Evolutionary conservation across 208 protist species (phyloP).

Genomic region (Acanthamoeba lenticulata): DNA sequence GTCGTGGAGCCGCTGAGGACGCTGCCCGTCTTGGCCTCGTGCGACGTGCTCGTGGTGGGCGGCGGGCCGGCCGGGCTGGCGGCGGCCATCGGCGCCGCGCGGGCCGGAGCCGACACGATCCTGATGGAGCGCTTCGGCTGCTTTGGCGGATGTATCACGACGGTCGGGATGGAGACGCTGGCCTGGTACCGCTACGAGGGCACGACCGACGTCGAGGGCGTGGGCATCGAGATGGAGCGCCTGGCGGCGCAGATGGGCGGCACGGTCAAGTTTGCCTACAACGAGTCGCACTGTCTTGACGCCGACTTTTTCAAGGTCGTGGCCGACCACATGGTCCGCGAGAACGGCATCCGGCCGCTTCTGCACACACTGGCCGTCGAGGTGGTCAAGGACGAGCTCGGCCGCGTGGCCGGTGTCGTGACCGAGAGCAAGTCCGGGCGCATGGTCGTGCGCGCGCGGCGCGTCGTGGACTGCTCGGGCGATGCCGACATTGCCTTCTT

Average conservation of each 20-base stretch:
- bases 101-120: constrained; percentile 22
- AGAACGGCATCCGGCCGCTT: constrained; percentile 11
- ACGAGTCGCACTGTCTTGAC: constrained; percentile 26
- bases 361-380: constrained; percentile 27
- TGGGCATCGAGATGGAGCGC: constrained; percentile 55
- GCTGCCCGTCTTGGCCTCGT: not conserved
- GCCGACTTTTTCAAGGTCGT: constrained; percentile 55
- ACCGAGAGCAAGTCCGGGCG: constrained; percentile 36
- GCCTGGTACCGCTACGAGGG: constrained; percentile 43
- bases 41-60: constrained; percentile 34
- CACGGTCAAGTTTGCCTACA: constrained; percentile 54
- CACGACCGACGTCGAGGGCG: constrained; percentile 45
- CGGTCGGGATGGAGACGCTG: constrained; percentile 37
- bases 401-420: not conserved
- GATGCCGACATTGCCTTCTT: constrained; percentile 2
- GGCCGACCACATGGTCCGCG: constrained; percentile 4
- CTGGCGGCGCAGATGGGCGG: constrained; percentile 40
- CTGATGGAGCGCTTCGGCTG: constrained; percentile 34
- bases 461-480: constrained; percentile 34
- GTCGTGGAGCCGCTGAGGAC: not conserved
- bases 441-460: not conserved
- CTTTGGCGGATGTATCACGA: constrained; percentile 28
- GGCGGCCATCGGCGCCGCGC: constrained; percentile 14
- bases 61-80: constrained; percentile 18
- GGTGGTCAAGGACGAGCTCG: not conserved